phyloP scores from a whole-genome alignment of 352 stramenopile genomes.

The Phytophthora sansomeana region DNA sequence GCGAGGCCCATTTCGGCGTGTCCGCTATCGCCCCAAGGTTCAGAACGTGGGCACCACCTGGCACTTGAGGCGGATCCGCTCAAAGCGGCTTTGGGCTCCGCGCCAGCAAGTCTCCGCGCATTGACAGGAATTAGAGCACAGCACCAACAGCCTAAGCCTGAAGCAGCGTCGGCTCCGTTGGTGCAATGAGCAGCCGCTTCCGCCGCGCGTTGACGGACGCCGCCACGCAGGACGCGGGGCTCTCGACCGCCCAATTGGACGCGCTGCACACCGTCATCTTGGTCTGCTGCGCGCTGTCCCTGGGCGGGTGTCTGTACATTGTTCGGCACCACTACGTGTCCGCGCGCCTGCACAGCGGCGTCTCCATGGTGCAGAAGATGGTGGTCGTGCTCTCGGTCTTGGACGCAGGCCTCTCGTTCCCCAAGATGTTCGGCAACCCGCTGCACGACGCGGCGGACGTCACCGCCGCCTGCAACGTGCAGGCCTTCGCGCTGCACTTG shows the following conservation, averaged over 20 bases:
- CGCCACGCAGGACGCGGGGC: background rate
- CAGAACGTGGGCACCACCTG: constrained; percentile 8
- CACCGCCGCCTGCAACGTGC: constrained; percentile 46
- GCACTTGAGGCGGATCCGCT: constrained; percentile 8
- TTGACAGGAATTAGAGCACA: too few relatives aligned
- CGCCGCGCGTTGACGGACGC: constrained; percentile 1
- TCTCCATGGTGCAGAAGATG: constrained; percentile 76
- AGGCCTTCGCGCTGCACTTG: constrained; percentile 64
- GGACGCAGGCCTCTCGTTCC: constrained; percentile 58
- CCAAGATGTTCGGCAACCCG: constrained; percentile 60
- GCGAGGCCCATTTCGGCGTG: background rate
- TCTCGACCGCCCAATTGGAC: constrained; percentile 41
- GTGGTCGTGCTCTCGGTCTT: constrained; percentile 73
- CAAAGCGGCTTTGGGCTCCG: constrained; percentile 2
- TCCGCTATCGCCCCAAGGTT: constrained; percentile 13
- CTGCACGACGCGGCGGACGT: constrained; percentile 19
- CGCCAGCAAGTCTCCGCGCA: constrained; percentile 7
- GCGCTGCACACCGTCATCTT: constrained; percentile 48
- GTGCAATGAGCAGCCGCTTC: constrained; percentile 19
- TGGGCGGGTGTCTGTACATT: constrained; percentile 57
- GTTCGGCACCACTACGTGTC: constrained; percentile 54
- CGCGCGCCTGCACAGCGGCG: constrained; percentile 33
- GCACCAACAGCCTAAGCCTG: background rate
- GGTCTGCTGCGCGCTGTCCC: constrained; percentile 49
- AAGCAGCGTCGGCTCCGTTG: constrained; percentile 25